Evolutionary conservation across 2,329 filamentous ascomycete species (phyloP).

Genomic region (Claviceps sp.): DNA sequence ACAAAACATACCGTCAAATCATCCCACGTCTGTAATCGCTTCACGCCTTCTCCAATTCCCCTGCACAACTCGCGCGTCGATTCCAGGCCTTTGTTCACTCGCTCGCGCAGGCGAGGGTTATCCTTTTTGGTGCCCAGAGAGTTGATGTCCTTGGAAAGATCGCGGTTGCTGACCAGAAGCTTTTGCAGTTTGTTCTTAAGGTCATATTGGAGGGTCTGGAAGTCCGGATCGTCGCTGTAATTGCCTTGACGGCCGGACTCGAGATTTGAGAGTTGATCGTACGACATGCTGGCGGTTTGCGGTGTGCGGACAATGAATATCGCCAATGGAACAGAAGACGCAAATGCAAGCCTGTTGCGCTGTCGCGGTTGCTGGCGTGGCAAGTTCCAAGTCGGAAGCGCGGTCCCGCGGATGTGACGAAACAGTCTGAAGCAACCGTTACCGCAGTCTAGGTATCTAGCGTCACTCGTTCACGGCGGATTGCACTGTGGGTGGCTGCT

Average conservation of each 20-base stretch:
- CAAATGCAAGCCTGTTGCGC: neutral
- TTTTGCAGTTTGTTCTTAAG: conserved; percentile 83
- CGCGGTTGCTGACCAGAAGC: conserved; percentile 76
- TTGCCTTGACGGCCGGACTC: conserved; percentile 66
- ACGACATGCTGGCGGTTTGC: conserved; percentile 54
- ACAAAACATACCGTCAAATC: conserved; percentile 61
- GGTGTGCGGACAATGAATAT: neutral
- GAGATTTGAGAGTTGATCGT: conserved; percentile 71
- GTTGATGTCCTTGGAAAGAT: conserved; percentile 70
- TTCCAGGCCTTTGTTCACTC: conserved; percentile 76
- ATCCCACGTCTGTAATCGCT: conserved; percentile 79
- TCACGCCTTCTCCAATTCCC: conserved; percentile 83
- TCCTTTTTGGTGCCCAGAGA: conserved; percentile 84
- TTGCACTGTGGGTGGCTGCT: neutral
- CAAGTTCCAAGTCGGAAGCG: neutral
- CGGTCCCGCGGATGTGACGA: neutral
- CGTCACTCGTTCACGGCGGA: neutral
- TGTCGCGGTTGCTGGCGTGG: neutral
- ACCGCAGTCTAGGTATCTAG: too few species aligned
- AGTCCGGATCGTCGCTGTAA: conserved; percentile 88
- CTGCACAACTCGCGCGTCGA: conserved; percentile 81
- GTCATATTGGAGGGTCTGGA: conserved; percentile 67
- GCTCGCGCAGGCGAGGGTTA: conserved; percentile 78
- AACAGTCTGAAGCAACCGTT: neutral
- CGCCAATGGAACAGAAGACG: neutral